These are phyloP conservation scores for Crinitomyces ghanaensis DNA, from an alignment of 805 yeast species.

Conservation along the genomic window DNA sequence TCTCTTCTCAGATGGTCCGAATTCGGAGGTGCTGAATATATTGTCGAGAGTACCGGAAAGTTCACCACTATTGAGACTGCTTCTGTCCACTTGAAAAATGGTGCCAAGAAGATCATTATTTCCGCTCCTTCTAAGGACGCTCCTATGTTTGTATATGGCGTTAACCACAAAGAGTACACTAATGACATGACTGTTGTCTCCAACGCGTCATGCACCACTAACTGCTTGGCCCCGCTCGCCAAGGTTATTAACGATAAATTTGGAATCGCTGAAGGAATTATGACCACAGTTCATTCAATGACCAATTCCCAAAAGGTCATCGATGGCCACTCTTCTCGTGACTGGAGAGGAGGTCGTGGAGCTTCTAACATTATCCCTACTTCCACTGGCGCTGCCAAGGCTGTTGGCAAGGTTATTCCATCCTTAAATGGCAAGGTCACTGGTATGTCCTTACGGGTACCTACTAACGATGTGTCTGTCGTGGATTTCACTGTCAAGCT, in stretches of 20 bases:
- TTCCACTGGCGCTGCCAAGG: slow-evolving; percentile 95
- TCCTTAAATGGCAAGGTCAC: slow-evolving; percentile 82
- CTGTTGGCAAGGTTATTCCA: slow-evolving; percentile 90
- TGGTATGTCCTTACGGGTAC: slow-evolving; percentile 88
- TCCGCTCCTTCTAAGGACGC: slow-evolving; percentile 91
- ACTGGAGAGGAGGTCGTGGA: slow-evolving; percentile 98
- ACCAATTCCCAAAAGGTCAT: slow-evolving; percentile 94
- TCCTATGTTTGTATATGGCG: slow-evolving; percentile 92
- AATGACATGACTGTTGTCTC: slow-evolving; percentile 65
- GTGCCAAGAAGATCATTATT: slow-evolving; percentile 88
- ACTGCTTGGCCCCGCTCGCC: slow-evolving; percentile 89
- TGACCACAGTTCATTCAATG: slow-evolving; percentile 93
- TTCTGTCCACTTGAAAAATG: slow-evolving; percentile 71
- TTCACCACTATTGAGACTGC: slow-evolving; percentile 77
- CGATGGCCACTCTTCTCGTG: slow-evolving; percentile 94
- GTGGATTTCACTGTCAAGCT: slow-evolving; percentile 83
- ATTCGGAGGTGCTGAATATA: slow-evolving; percentile 69
- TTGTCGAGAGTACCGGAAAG: slow-evolving; percentile 89
- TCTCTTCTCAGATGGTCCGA: slow-evolving; percentile 77
- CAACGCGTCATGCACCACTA: slow-evolving; percentile 92
- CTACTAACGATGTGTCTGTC: slow-evolving; percentile 85
- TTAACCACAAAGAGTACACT: slow-evolving; percentile 67
- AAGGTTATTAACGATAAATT: slow-evolving; percentile 74
- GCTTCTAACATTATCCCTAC: slow-evolving; percentile 93
- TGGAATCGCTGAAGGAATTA: slow-evolving; percentile 81